Evolutionary conservation across 2,329 filamentous ascomycete genomes (phyloP), one percentile per base, ranked within the genome.

Genomic region (Paracoccidioides lutzii): DNA sequence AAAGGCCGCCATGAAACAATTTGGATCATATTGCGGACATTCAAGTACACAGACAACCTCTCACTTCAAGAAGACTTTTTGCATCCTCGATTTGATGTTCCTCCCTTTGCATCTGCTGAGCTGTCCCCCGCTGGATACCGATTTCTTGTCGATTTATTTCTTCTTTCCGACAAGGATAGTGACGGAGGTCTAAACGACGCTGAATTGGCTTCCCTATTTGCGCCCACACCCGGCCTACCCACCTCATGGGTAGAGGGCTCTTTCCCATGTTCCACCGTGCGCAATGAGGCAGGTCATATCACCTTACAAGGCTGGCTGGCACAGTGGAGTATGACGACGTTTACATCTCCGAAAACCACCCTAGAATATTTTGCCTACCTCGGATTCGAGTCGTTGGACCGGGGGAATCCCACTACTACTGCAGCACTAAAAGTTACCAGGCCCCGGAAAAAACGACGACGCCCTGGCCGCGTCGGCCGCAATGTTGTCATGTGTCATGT

Each of bases 301-400:
- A 98, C 93, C 1, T 77, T 98, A 3, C 93, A 98, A 70, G 93
- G 93, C 1, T 98, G 93, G 93, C 81, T 98, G 41, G 93, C 93
- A 3, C 93, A 98, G 65, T 98, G 93, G 93, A 96, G 90, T 68
- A 98, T 98, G 93, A 98, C 93, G 0, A 98, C 93, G 0, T 98
- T 97, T 65, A 83, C 94, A 58, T 90, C 94, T 56, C 91, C 93
- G 10, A 94, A 93, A 67, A 96, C 89, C 0, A 97, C 93, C 0
- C 78, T 98, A 3, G 90, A 94, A 63, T 98, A 98, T 68, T 82
- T 98, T 2, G 93, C 93, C 3, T 96, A 96, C 67, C 83, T 98
- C 2, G 93, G 93, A 0, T 98, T 96, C 65, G 93, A 97, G 67
- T 84, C 88, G 2, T 76, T 82, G 1, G 87, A 86, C 62, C 73